phyloP scores from a whole-genome alignment of 805 yeast genomes.

The Zygosaccharomyces rouxii region DNA sequence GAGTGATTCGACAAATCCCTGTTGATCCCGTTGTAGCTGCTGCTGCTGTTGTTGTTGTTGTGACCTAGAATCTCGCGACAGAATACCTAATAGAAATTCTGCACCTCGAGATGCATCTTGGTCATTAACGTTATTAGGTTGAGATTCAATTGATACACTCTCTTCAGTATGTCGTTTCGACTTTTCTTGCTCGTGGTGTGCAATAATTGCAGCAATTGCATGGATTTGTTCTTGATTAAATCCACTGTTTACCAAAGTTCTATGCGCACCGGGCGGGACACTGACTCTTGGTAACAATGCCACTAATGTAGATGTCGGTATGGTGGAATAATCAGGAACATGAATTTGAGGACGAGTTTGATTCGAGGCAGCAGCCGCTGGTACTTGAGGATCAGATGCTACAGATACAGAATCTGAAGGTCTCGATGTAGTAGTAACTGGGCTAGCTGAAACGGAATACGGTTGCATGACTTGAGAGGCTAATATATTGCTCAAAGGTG shows the following conservation, averaged over 20 bases:
- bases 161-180: slow-evolving; percentile 36
- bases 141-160: slow-evolving; percentile 44
- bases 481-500: slow-evolving; percentile 20
- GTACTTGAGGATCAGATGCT: background rate
- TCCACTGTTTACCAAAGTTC: slow-evolving; percentile 61
- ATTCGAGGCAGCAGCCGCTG: slow-evolving; percentile 1
- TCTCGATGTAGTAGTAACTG: slow-evolving; percentile 5
- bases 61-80: slow-evolving; percentile 5
- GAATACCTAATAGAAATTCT: slow-evolving; percentile 6
- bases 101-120: slow-evolving; percentile 9
- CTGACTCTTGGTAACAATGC: slow-evolving; percentile 53
- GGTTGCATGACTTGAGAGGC: slow-evolving; percentile 14
- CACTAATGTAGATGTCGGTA: slow-evolving; percentile 36
- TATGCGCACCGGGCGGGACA: slow-evolving; percentile 70
- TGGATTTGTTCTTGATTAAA: slow-evolving; percentile 65
- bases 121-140: background rate
- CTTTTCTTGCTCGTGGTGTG: slow-evolving; percentile 53
- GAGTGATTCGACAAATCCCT: slow-evolving; percentile 1
- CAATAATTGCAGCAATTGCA: slow-evolving; percentile 66
- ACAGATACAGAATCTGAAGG: slow-evolving; percentile 5
- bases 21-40: background rate
- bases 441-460: slow-evolving; percentile 11
- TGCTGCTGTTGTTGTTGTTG: background rate
- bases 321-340: slow-evolving; percentile 30
- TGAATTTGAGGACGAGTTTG: slow-evolving; percentile 18